phyloP scores from a whole-genome alignment of 108 stramenopile genomes.

The Chaetoceros muelleri region DNA sequence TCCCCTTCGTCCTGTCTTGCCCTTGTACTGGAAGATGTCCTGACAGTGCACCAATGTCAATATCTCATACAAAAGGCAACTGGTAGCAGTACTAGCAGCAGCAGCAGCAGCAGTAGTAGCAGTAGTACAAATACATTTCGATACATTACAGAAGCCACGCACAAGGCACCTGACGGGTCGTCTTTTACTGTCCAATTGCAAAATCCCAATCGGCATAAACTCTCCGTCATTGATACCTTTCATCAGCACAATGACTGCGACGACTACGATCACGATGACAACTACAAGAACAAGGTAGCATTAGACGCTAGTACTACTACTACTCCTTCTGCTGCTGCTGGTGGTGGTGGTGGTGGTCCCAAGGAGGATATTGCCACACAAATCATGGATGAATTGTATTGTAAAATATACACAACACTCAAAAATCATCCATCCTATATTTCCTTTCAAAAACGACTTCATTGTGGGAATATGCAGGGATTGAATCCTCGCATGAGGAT shows the following conservation, averaged over 20 bases:
- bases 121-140: conserved; percentile 32
- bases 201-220: conserved; percentile 56
- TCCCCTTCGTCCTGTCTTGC: conserved; percentile 17
- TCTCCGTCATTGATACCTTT: conserved; percentile 41
- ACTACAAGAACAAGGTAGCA: too few species aligned
- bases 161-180: conserved; percentile 37
- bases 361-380: not conserved
- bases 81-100: too few species aligned
- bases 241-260: too few species aligned
- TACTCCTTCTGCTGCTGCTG: too few species aligned
- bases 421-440: conserved; percentile 7
- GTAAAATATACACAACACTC: not conserved
- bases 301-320: not conserved
- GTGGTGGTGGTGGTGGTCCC: too few species aligned
- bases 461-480: conserved; percentile 26
- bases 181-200: conserved; percentile 34
- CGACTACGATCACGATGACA: too few species aligned
- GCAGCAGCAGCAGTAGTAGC: too few species aligned
- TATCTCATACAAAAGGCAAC: conserved; percentile 17
- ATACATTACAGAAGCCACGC: conserved; percentile 46
- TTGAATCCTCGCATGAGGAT: conserved; percentile 68
- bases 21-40: conserved; percentile 20
- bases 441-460: conserved; percentile 15
- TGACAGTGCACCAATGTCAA: conserved; percentile 16
- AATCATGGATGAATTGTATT: not conserved